These are phyloP conservation scores for Xylaria polymorpha DNA, from an alignment of 2,329 filamentous ascomycete genomes.

Conservation along the genomic window DNA sequence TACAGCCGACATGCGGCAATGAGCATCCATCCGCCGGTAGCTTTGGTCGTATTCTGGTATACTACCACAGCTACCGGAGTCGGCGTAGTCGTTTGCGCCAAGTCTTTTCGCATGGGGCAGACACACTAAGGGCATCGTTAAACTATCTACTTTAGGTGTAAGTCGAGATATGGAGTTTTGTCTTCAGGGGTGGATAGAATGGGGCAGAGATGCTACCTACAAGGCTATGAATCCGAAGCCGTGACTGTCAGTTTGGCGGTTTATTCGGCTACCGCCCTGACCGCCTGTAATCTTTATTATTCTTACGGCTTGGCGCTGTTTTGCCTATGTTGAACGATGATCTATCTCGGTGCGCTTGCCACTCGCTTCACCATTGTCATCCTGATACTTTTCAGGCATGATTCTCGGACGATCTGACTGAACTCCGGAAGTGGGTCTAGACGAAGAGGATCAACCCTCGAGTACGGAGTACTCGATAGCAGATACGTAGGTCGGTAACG, in stretches of 20 bases:
- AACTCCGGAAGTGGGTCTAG: background rate
- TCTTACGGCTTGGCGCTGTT: constrained; percentile 4
- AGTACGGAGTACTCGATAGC: background rate
- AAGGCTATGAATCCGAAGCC: background rate
- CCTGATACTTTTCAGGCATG: constrained; percentile 27
- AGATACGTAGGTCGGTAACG: too few species aligned
- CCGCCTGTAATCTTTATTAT: constrained; percentile 7
- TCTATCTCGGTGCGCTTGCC: background rate
- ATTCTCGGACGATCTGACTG: constrained; percentile 31
- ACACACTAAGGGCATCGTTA: background rate
- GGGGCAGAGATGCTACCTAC: background rate
- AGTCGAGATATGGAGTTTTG: background rate
- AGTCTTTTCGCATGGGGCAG: constrained; percentile 14
- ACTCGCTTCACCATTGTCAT: constrained; percentile 18
- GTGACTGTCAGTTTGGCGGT: constrained; percentile 1
- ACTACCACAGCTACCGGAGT: constrained; percentile 15
- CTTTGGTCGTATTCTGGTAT: constrained; percentile 25
- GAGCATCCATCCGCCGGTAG: constrained; percentile 3
- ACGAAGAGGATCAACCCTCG: background rate
- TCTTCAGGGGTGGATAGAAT: constrained; percentile 1
- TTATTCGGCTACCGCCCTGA: constrained; percentile 16
- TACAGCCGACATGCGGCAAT: background rate
- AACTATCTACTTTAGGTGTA: constrained; percentile 10
- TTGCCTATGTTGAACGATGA: background rate
- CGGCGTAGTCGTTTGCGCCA: constrained; percentile 20